phyloP scores from a whole-genome alignment of 1,284 basidiomycete genomes.

The Neotropicomus parvogracilis region DNA sequence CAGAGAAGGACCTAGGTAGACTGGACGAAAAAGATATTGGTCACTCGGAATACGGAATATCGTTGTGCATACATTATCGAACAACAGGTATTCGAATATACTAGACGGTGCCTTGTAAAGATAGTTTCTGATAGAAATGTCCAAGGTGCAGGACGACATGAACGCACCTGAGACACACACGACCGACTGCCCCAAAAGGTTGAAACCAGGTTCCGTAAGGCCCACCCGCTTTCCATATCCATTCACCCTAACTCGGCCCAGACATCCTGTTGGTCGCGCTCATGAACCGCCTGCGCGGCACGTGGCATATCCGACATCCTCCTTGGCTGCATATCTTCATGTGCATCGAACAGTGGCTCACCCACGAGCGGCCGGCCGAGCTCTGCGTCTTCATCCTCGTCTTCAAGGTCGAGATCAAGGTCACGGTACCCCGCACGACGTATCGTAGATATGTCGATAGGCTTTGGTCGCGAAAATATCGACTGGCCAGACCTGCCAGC shows the following conservation, averaged over 20 bases:
- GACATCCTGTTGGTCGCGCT: constrained; percentile 62
- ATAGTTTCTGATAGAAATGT: not conserved
- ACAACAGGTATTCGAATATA: not conserved
- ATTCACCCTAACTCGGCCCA: constrained; percentile 69
- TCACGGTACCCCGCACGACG: constrained; percentile 61
- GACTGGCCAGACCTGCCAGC: constrained; percentile 82
- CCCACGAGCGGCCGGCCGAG: constrained; percentile 53
- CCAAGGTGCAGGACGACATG: not conserved
- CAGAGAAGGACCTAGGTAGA: too few relatives aligned
- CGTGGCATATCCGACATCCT: constrained; percentile 52
- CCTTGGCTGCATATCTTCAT: constrained; percentile 35
- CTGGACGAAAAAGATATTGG: not conserved
- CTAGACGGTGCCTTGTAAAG: not conserved
- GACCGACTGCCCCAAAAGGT: too few relatives aligned
- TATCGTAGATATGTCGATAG: constrained; percentile 81
- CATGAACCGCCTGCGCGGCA: constrained; percentile 48
- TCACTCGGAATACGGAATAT: not conserved
- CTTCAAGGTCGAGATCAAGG: constrained; percentile 71
- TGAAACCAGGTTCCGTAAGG: not conserved
- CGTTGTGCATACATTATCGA: not conserved
- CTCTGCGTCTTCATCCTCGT: constrained; percentile 48
- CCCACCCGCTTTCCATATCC: not conserved
- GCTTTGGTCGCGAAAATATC: constrained; percentile 86
- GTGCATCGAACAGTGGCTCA: constrained; percentile 55
- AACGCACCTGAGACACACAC: not conserved